These are phyloP conservation scores for Pseudoscleropodium purum DNA, from an alignment of 225 moss, liverwort and hornwort species.

Conservation along the genomic window DNA sequence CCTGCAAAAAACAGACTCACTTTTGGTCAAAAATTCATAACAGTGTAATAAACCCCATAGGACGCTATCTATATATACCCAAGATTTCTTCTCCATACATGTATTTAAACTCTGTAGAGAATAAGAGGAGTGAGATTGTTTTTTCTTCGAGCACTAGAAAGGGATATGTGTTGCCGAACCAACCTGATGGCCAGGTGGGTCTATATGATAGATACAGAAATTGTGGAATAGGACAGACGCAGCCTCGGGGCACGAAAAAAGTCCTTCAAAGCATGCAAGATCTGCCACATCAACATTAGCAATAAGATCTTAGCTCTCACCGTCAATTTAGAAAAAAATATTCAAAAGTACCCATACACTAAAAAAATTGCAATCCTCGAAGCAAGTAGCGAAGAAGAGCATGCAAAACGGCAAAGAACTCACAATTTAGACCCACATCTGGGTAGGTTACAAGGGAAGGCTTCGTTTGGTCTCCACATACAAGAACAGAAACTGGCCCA, in stretches of 20 bases:
- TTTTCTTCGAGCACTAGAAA: not conserved
- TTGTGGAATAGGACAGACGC: constrained; percentile 64
- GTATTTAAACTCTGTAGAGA: not conserved
- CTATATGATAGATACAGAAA: constrained; percentile 86
- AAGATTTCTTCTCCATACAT: not conserved
- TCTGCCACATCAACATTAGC: constrained; percentile 26
- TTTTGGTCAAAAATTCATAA: not conserved
- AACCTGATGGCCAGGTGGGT: constrained; percentile 86
- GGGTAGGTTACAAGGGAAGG: constrained; percentile 87
- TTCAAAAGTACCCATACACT: not conserved
- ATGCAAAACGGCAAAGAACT: constrained; percentile 3
- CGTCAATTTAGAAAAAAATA: not conserved
- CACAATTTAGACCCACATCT: constrained; percentile 77
- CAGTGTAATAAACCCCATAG: not conserved
- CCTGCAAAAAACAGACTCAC: constrained; percentile 13
- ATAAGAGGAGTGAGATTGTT: not conserved
- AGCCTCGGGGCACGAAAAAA: constrained; percentile 78
- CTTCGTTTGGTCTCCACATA: constrained; percentile 65
- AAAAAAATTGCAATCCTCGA: not conserved
- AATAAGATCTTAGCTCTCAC: not conserved
- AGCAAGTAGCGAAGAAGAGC: not conserved
- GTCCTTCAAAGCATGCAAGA: constrained; percentile 71
- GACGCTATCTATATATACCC: not conserved
- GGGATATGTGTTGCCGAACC: not conserved
- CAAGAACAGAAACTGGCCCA: constrained; percentile 71